A percentile compares a stretch with the other conserved stretches of the same genome.
phyloP scores from a whole-genome alignment of 257 asterid genomes.

The Anisodus tanguticus region DNA sequence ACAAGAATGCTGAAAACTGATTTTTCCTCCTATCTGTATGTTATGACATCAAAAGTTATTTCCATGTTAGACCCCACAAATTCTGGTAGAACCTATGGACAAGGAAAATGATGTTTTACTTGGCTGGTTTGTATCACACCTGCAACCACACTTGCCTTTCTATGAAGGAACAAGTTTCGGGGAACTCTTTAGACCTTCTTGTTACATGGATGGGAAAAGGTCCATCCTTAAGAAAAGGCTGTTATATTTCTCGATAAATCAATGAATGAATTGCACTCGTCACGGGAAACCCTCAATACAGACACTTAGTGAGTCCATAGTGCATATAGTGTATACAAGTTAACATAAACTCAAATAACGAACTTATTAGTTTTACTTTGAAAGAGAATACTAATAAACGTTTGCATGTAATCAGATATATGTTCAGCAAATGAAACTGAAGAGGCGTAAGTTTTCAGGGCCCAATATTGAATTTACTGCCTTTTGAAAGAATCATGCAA shows the following conservation, averaged over 20 bases:
- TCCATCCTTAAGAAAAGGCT: conserved; percentile 19
- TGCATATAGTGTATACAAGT: conserved; percentile 13
- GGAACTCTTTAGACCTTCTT: conserved; percentile 15
- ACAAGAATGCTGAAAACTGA: conserved; percentile 16
- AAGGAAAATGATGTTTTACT: conserved; percentile 21
- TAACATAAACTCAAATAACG: conserved; percentile 16
- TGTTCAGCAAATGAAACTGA: conserved; percentile 15
- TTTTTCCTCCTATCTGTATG: neutral
- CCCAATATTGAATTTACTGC: conserved; percentile 1
- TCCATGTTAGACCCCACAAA: conserved; percentile 17
- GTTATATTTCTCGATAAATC: neutral
- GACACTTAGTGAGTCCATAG: neutral
- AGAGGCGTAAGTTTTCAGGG: neutral
- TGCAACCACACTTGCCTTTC: conserved; percentile 10
- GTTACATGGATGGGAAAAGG: neutral
- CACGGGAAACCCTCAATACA: neutral
- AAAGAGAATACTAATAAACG: neutral
- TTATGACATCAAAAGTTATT: conserved; percentile 21
- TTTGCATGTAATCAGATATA: conserved; percentile 19
- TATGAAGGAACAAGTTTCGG: neutral
- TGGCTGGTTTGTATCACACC: conserved; percentile 7
- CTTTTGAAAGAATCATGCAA: neutral
- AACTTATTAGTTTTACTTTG: neutral
- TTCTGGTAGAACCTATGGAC: conserved; percentile 3
- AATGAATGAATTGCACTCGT: neutral